Base-by-base conservation (phyloP, 129 eudicot genomes). In the Smallanthus sonchifolius region DNA sequence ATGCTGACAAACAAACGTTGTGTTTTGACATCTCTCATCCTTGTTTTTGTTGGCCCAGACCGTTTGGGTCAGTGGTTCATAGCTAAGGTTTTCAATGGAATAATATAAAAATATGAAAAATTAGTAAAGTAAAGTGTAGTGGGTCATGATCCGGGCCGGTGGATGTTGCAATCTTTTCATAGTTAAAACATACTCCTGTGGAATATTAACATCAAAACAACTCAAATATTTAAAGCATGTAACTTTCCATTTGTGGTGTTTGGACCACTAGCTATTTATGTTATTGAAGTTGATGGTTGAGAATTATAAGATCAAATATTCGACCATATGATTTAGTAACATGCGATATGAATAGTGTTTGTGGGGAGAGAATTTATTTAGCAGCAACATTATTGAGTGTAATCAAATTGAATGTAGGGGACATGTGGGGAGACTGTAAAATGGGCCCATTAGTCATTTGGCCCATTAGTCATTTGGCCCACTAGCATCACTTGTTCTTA, bases 181-280 rank as follows among this genome's bases (percentile, higher is more conserved):
- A 17, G 55, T 56, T 14, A 49, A 57, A 72, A 72, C 40, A 55
- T 14, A 42, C 44, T 70, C 63, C 16, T 70, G 48, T 38, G 16
- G 47, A 75, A 69, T 49, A 28, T 51, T 36, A 48, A 52, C 73
- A 64, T 79, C 82, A 63, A 39, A 44, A 79, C 78, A 79, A 72
- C 82, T 79, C 73, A 71, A 38, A 69, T 60, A 72, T 63, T 79
- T 72, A 79, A 79, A 42, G 74, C 83, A 39, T 52, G 83, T 65
- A 65, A 52, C 83, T 79, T 54, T 65, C 74, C 51, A 72, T 72
- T 34, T 43, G 72, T 36, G 30, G 67, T 13, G 9, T 65, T 65
- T 72, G 83, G 83, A 65, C 78, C 78, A 72, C 30, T 4, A 36
- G 42, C 42, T 37, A 72, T 72, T 79, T 51, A 72, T 72, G 38